Evolutionary conservation across 192 early-diverging fungal species (phyloP), one percentile per base, ranked within the genome.

Genomic region (Coemansia sp.): DNA sequence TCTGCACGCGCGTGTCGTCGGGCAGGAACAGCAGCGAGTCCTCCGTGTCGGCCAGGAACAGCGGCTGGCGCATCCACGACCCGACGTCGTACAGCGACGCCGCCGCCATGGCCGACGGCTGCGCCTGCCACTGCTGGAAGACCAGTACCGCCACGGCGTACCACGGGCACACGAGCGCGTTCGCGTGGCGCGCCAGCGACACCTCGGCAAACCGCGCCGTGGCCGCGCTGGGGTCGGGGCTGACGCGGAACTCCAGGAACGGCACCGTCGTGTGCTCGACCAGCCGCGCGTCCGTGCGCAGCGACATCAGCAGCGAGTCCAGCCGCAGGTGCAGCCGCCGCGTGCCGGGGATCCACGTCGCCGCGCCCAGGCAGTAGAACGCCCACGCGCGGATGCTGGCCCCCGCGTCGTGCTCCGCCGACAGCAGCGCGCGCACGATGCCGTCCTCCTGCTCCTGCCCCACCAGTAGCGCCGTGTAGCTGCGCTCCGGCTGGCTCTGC

Each of bases 251-350:
- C 78, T 81, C 78, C 33, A 81, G 69, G 62, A 81, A 71, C 11
- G 78, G 78, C 55, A 81, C 64, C 0, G 78, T 81, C 10, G 78
- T 81, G 72, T 81, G 78, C 78, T 81, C 78, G 1, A 81, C 73
- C 52, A 81, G 73, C 23, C 78, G 78, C 39, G 72, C 50, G 36
- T 81, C 78, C 14, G 78, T 69, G 52, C 78, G 72, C 62, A 65
- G 73, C 43, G 73, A 64, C 78, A 81, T 68, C 4, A 43, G 45
- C 65, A 81, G 78, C 62, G 78, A 71, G 65, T 81, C 78, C 23
- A 81, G 73, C 2, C 78, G 78, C 62, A 81, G 62, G 38, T 81
- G 78, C 69, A 81, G 69, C 39, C 69, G 65, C 25, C 78, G 70
- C 10, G 78, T 20, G 35, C 78, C 78, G 3, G 78, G 78, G 31